Percentiles rank a stretch among this genome's conserved stretches.
phyloP scores from a whole-genome alignment of 768 basidiomycete genomes.

The Lactifluus piperatus region DNA sequence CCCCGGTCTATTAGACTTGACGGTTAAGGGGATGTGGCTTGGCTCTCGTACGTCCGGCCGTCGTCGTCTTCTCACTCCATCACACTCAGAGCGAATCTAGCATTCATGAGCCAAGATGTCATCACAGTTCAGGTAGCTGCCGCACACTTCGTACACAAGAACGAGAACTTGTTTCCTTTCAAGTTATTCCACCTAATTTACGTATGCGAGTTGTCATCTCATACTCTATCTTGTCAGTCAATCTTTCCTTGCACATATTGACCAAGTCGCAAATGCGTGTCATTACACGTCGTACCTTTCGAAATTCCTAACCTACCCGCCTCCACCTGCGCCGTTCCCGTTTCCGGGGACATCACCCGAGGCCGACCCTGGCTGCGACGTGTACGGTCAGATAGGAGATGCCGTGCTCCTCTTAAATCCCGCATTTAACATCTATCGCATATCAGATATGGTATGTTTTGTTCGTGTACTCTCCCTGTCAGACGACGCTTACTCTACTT shows the following conservation, averaged over 20 bases:
- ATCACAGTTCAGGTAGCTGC: neutral
- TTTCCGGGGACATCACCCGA: slow-evolving; percentile 7
- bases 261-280: slow-evolving; percentile 9
- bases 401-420: slow-evolving; percentile 16
- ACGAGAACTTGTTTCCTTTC: slow-evolving; percentile 11
- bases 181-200: neutral
- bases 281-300: slow-evolving; percentile 12
- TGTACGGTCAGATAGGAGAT: neutral
- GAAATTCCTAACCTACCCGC: slow-evolving; percentile 14
- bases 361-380: slow-evolving; percentile 11
- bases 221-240: slow-evolving; percentile 5
- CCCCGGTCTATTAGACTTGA: slow-evolving; percentile 2
- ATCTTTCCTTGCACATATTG: slow-evolving; percentile 14
- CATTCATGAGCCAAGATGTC: neutral
- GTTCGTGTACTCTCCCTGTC: too few relatives aligned
- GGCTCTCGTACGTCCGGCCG: slow-evolving; percentile 8
- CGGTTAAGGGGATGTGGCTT: slow-evolving; percentile 16
- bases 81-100: neutral
- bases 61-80: neutral
- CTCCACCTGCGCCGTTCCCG: slow-evolving; percentile 16
- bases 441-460: slow-evolving; percentile 18
- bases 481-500: neutral
- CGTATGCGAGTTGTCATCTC: neutral
- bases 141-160: slow-evolving; percentile 10
- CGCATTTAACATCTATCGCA: slow-evolving; percentile 17